Evolutionary conservation across 495 filamentous ascomycete species (phyloP).

Genomic region (Alectoria sarmentosa): DNA sequence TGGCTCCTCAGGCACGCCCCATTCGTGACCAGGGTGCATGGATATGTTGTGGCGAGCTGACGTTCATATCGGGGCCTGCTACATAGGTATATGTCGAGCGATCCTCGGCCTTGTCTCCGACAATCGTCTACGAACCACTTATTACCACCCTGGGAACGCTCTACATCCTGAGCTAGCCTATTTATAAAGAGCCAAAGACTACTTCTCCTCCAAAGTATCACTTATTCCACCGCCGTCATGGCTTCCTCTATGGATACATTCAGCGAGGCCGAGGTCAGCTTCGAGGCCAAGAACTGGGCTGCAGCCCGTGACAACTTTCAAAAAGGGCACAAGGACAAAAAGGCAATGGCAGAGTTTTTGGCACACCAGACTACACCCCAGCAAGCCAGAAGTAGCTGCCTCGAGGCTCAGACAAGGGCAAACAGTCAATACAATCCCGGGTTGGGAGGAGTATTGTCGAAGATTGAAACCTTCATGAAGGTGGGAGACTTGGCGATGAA

Average conservation of each 20-base stretch:
- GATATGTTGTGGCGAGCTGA: not conserved
- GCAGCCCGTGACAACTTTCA: constrained; percentile 4
- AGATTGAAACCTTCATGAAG: constrained; percentile 2
- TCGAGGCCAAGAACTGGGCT: constrained; percentile 3
- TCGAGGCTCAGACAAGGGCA: not conserved
- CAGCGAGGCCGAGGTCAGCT: constrained; percentile 6
- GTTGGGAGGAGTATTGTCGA: not conserved
- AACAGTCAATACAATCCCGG: not conserved
- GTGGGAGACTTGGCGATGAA: not conserved
- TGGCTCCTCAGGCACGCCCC: not conserved
- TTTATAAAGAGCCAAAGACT: not conserved
- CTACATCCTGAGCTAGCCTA: not conserved
- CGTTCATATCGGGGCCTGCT: not conserved
- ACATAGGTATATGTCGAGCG: not conserved
- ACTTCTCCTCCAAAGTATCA: not conserved
- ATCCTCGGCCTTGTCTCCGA: not conserved
- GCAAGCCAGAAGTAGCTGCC: not conserved
- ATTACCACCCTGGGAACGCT: not conserved
- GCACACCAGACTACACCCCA: constrained; percentile 2
- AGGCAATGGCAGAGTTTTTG: not conserved
- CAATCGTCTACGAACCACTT: not conserved
- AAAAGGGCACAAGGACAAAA: constrained; percentile 7
- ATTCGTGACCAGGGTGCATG: not conserved
- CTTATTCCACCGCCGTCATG: not conserved
- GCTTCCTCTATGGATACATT: constrained; percentile 6